Conservation (phyloP, 192 early-diverging fungal species). For the Gaertneriomyces semiglobifer region DNA sequence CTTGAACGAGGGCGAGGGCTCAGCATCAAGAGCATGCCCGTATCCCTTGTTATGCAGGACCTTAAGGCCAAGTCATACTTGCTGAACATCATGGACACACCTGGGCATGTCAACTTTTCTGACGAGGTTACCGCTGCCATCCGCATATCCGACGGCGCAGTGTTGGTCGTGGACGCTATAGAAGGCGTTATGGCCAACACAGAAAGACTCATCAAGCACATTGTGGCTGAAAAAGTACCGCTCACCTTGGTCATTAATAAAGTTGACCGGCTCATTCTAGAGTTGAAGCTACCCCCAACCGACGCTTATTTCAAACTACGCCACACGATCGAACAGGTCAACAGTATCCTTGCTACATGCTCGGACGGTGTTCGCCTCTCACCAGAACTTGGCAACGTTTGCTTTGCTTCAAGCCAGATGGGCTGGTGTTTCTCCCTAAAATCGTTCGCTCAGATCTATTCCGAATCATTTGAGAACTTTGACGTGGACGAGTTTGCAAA, state of each 20-base stretch:
- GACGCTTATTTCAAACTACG: constrained; percentile 97
- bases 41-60: constrained; percentile 86
- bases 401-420: constrained; percentile 84
- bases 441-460: constrained; percentile 89
- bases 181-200: constrained; percentile 98
- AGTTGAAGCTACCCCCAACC: constrained; percentile 90
- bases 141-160: constrained; percentile 84
- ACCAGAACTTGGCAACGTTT: constrained; percentile 93
- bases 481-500: constrained; percentile 78
- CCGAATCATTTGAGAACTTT: constrained; percentile 66
- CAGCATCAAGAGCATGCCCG: constrained; percentile 90
- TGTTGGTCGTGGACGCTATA: constrained; percentile 90
- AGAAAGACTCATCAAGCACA: constrained; percentile 77
- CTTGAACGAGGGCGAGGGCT: constrained; percentile 87
- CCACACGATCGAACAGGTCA: constrained; percentile 95
- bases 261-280: constrained; percentile 94
- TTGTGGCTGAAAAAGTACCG: constrained; percentile 71
- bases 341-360: constrained; percentile 60
- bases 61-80: constrained; percentile 81
- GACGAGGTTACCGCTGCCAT: constrained; percentile 88
- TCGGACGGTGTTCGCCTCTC: constrained; percentile 65
- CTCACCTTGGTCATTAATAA: constrained; percentile 95
- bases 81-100: constrained; percentile 90
- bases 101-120: constrained; percentile 93
- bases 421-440: constrained; percentile 92